Evolutionary conservation across 257 asterid genomes (phyloP), one percentile per base, ranked within the genome.

Genomic region (Solanum etuberosum): DNA sequence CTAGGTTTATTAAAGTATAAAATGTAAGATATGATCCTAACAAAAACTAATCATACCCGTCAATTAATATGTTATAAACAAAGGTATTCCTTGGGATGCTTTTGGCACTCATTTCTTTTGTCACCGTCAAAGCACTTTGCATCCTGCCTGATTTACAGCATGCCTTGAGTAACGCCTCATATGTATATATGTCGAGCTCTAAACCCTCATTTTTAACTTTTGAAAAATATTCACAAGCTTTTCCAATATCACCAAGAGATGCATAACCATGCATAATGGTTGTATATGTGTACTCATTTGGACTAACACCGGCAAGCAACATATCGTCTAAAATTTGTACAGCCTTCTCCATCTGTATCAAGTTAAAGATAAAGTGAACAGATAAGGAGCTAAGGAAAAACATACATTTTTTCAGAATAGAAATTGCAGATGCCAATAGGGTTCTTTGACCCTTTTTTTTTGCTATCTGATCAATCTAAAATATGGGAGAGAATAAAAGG

Each of bases 91-190:
- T 91, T 13, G 94, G 94, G 88, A 97, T 92, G 82, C 94, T 95
- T 88, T 88, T 94, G 86, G 93, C 88, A 86, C 88, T 94, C 99
- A 97, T 97, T 90, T 95, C 98, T 90, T 93, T 93, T 12, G 98
- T 97, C 84, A 97, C 98, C 14, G 93, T 97, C 93, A 97, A 90
- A 92, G 99, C 99, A 90, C 99, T 96, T 89, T 97, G 99, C 99
- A 97, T 97, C 93, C 99, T 94, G 90, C 99, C 99, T 54, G 99
- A 86, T 92, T 97, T 97, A 88, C 99, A 97, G 89, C 99, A 97
- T 59, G 99, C 98, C 95, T 96, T 96, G 90, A 97, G 99, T 85
- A 97, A 93, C 29, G 99, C 99, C 93, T 96, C 99, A 10, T 95
- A 97, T 3, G 95, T 92, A 78, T 90, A 97, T 54, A 96, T 97